Base-by-base conservation (phyloP, 305 asterid species). In the Ilex paraguariensis region DNA sequence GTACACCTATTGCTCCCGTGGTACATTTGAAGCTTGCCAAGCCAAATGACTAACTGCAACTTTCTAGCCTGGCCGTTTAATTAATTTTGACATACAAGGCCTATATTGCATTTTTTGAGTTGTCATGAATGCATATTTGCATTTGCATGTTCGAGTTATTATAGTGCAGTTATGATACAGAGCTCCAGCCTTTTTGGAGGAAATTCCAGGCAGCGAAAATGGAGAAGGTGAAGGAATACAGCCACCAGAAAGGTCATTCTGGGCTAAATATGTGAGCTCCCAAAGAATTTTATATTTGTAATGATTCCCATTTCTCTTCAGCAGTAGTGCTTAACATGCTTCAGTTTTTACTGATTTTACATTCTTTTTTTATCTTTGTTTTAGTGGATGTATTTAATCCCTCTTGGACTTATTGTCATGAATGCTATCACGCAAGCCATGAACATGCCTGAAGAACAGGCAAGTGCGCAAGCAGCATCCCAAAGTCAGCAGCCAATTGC, bases 371-470 rank as follows among this genome's bases (percentile, higher is more conserved):
- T 4, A 5, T 36, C 42, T 55, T 39, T 52, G 68, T 62, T 74
- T 63, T 85, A 92, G 98, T 92, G 98, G 98, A 92, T 92, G 96
- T 92, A 89, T 79, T 75, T 92, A 88, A 75, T 92, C 68, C 98
- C 98, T 62, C 85, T 90, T 44, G 98, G 96, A 65, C 87, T 92
- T 67, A 77, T 92, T 32, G 81, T 86, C 72, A 87, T 92, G 97
- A 92, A 92, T 73, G 97, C 96, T 62, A 52, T 92, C 77, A 92
- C 97, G 54, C 98, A 92, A 81, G 98, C 96, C 66, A 84, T 87
- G 91, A 92, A 92, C 76, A 71, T 87, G 92, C 74, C 95, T 32
- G 98, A 92, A 73, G 97, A 92, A 72, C 96, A 60, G 66, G 78
- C 72, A 72, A 75, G 61, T 54, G 97, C 90, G 51, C 98, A 84